Evolutionary conservation across 2,329 filamentous ascomycete genomes (phyloP).

Genomic region (Penicillium sp.): DNA sequence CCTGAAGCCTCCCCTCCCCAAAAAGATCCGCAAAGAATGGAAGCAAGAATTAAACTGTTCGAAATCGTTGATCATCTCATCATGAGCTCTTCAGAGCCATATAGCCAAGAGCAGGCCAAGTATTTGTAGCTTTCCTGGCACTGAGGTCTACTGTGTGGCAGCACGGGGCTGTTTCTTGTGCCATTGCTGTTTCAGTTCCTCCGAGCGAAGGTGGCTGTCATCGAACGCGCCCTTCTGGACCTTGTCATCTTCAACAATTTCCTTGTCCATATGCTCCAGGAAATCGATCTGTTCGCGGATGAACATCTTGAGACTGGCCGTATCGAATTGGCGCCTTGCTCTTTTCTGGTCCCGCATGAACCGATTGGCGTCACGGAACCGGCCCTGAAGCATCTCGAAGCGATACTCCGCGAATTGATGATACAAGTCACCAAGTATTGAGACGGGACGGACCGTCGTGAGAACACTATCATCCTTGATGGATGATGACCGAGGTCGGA

Average conservation of each 20-base stretch:
- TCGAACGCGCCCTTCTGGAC: background rate
- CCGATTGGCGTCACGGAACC: slow-evolving; percentile 38
- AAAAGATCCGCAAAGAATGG: background rate
- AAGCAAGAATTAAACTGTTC: background rate
- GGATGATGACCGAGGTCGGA: slow-evolving; percentile 56
- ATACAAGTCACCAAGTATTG: slow-evolving; percentile 56
- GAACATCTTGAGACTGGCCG: background rate
- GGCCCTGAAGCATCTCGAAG: slow-evolving; percentile 59
- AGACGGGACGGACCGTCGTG: slow-evolving; percentile 57
- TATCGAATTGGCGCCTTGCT: background rate
- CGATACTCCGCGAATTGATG: slow-evolving; percentile 60
- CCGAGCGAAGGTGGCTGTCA: background rate
- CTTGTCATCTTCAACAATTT: background rate
- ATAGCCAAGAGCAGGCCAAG: background rate
- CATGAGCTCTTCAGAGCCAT: background rate
- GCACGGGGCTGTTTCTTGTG: background rate
- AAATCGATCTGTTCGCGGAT: background rate
- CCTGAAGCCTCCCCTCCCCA: background rate
- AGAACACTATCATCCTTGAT: slow-evolving; percentile 59
- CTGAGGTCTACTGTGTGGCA: background rate
- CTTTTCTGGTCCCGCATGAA: background rate
- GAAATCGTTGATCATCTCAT: background rate
- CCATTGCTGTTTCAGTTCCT: background rate
- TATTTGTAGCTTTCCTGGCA: background rate
- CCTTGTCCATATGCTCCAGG: background rate